Percentiles rank a stretch among this genome's conserved stretches.
Conservation (phyloP, 2,329 filamentous ascomycete species). For the Penicillium sp. region DNA sequence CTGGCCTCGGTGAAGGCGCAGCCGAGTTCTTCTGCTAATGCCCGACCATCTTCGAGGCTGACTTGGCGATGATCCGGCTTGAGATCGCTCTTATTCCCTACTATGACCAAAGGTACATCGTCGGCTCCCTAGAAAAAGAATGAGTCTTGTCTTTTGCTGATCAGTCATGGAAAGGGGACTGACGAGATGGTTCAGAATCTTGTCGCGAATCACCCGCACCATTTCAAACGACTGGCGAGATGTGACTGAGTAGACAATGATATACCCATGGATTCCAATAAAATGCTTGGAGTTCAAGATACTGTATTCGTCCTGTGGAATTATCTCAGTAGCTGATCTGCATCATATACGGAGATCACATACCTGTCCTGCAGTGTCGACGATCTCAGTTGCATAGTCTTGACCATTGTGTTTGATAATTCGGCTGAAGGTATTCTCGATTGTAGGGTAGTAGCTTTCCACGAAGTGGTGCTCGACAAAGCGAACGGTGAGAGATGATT, state of each 20-base stretch:
- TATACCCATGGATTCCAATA: constrained; percentile 97
- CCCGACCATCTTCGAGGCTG: constrained; percentile 75
- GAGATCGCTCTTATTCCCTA: constrained; percentile 96
- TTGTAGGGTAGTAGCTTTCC: constrained; percentile 97
- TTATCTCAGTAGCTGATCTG: constrained; percentile 16
- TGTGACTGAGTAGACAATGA: constrained; percentile 97
- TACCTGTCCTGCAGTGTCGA: constrained; percentile 95
- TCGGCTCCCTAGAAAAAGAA: constrained; percentile 67
- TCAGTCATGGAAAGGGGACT: constrained; percentile 28
- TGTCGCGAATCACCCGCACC: constrained; percentile 92
- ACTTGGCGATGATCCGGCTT: constrained; percentile 92
- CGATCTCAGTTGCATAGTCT: constrained; percentile 93
- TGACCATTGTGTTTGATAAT: constrained; percentile 89
- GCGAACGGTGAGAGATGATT: constrained; percentile 93
- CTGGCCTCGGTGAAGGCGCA: constrained; percentile 95
- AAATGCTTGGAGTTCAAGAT: constrained; percentile 98
- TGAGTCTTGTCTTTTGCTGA: neutral
- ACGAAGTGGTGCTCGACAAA: constrained; percentile 98
- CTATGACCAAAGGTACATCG: constrained; percentile 86
- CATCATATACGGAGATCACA: constrained; percentile 23
- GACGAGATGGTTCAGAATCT: constrained; percentile 94
- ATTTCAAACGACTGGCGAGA: constrained; percentile 95
- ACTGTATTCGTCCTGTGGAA: constrained; percentile 83
- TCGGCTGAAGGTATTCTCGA: constrained; percentile 98
- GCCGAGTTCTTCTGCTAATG: constrained; percentile 77